Conservation (phyloP, 2,329 filamentous ascomycete genomes). For the Aspergillus sclerotialis region DNA sequence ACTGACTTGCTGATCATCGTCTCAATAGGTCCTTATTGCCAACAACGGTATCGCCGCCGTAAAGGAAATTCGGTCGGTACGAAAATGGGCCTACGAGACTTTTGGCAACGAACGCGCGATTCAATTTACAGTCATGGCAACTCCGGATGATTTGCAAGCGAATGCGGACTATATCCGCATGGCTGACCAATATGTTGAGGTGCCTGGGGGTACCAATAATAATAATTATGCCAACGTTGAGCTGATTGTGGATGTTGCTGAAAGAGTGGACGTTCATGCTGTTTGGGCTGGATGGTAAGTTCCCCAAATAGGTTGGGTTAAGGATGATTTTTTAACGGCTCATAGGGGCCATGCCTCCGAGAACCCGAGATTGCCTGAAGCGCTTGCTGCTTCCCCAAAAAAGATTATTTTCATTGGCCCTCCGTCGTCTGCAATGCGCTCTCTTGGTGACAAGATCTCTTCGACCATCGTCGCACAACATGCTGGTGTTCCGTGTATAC, state of each 20-base stretch:
- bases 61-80: conserved; percentile 97
- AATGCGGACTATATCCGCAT: conserved; percentile 99
- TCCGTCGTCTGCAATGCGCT: conserved; percentile 96
- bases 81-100: conserved; percentile 99
- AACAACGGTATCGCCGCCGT: conserved; percentile 99
- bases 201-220: conserved; percentile 98
- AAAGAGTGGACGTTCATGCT: conserved; percentile 96
- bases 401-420: conserved; percentile 99
- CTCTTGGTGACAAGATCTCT: conserved; percentile 98
- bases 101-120: conserved; percentile 98
- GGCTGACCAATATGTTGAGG: conserved; percentile 99
- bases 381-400: conserved; percentile 88
- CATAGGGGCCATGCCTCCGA: conserved; percentile 83
- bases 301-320: not conserved
- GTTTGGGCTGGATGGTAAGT: conserved; percentile 85
- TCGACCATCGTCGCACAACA: conserved; percentile 99
- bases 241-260: conserved; percentile 95
- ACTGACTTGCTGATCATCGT: not conserved
- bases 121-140: conserved; percentile 99
- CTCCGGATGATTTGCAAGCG: conserved; percentile 91
- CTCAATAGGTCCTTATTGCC: conserved; percentile 78
- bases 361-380: conserved; percentile 96
- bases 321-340: not conserved
- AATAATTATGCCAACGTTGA: conserved; percentile 99
- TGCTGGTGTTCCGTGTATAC: conserved; percentile 91